A percentile compares a stretch with the other conserved stretches of the same genome.
These are phyloP conservation scores for Podospora tetraspora DNA, from an alignment of 495 filamentous ascomycete genomes.

Conservation along the genomic window DNA sequence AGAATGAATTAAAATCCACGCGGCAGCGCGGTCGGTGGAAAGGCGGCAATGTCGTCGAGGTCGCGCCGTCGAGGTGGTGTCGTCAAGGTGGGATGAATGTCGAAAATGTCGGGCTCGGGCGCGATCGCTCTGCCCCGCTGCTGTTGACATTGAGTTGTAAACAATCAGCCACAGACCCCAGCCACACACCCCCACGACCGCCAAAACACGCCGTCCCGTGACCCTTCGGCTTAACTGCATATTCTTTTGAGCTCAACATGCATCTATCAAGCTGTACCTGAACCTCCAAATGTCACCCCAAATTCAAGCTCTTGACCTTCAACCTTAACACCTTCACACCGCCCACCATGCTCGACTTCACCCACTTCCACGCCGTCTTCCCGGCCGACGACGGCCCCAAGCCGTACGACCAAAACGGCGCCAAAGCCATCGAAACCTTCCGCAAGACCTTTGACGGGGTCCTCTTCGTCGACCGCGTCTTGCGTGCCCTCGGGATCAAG, in stretches of 20 bases:
- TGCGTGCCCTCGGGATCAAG: conserved; percentile 63
- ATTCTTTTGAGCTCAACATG: too few species aligned
- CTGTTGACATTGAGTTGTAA: conserved; percentile 34
- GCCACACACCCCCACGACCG: conserved; percentile 15
- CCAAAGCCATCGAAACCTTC: conserved; percentile 55
- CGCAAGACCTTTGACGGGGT: conserved; percentile 59
- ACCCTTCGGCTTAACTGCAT: background rate
- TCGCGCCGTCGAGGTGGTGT: background rate
- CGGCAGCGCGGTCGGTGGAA: background rate
- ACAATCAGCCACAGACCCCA: conserved; percentile 28
- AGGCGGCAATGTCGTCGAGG: background rate
- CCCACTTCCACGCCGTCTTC: conserved; percentile 60
- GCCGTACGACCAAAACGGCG: conserved; percentile 52
- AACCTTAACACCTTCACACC: background rate
- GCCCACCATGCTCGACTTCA: conserved; percentile 36
- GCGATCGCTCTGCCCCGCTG: conserved; percentile 16
- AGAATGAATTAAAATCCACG: background rate
- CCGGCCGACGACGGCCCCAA: conserved; percentile 56
- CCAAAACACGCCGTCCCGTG: conserved; percentile 5
- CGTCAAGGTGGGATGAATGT: background rate
- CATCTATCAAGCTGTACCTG: background rate
- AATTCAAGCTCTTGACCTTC: background rate
- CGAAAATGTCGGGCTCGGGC: conserved; percentile 17
- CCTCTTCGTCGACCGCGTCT: conserved; percentile 69
- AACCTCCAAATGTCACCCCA: background rate